phyloP scores from a whole-genome alignment of 1,284 basidiomycete species.

The Cryptococcus jaspeensis region DNA sequence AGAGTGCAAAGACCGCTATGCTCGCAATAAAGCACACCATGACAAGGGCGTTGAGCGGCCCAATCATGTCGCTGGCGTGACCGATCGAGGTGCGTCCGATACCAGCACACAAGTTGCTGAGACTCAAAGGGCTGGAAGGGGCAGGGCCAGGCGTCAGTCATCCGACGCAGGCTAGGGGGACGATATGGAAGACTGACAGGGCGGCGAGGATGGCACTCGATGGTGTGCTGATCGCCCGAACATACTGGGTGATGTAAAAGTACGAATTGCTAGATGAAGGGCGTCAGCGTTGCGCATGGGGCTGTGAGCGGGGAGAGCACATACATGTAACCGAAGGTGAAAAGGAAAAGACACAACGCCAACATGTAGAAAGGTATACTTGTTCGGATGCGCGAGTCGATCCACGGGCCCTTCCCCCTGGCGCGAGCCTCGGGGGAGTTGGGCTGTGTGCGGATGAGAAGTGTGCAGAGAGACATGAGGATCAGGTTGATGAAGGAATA shows the following conservation, averaged over 20 bases:
- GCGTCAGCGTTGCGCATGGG: no score
- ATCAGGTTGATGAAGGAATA: slow-evolving; percentile 33
- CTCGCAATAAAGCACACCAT: slow-evolving; percentile 13
- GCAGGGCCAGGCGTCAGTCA: neutral
- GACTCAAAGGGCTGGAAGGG: slow-evolving; percentile 11
- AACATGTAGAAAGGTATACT: no score
- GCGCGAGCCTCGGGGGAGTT: slow-evolving; percentile 32
- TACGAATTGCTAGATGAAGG: neutral
- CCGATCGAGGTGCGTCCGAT: slow-evolving; percentile 21
- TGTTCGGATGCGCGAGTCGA: slow-evolving; percentile 19
- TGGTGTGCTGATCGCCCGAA: neutral
- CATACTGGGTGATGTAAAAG: neutral
- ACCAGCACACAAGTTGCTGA: slow-evolving; percentile 12
- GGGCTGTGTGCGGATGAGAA: slow-evolving; percentile 34
- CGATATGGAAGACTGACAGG: neutral
- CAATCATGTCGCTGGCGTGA: slow-evolving; percentile 10
- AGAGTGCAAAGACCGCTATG: slow-evolving; percentile 18
- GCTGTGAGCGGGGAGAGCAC: no score
- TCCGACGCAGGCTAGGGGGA: no score
- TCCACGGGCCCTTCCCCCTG: slow-evolving; percentile 23
- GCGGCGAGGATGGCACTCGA: no score
- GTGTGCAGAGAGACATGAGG: slow-evolving; percentile 20
- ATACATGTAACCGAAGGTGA: no score
- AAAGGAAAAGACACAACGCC: no score
- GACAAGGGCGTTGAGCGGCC: no score